These are phyloP conservation scores for Penicillium vulpinum DNA, from an alignment of 2,329 filamentous ascomycete species.

Conservation along the genomic window DNA sequence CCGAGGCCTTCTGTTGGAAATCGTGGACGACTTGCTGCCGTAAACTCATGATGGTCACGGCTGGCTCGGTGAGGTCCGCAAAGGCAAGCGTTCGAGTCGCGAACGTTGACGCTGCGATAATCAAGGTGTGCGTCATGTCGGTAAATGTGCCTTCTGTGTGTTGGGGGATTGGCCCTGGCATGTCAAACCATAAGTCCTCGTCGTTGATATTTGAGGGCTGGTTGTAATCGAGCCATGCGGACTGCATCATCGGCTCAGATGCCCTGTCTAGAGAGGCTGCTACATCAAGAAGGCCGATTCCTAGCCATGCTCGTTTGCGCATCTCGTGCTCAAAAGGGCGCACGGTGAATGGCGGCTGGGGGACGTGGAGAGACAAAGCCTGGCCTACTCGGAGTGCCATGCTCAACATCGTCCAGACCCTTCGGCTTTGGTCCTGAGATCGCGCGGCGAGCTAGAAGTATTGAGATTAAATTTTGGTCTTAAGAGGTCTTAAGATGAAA, in stretches of 20 bases:
- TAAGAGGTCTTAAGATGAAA: background rate
- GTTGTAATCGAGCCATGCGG: conserved; percentile 29
- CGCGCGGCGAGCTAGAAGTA: conserved; percentile 24
- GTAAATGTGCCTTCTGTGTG: conserved; percentile 27
- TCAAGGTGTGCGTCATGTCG: conserved; percentile 29
- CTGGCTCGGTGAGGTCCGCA: conserved; percentile 24
- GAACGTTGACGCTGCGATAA: conserved; percentile 25
- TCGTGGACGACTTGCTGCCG: conserved; percentile 29
- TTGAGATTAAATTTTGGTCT: background rate
- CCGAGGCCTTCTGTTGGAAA: conserved; percentile 25
- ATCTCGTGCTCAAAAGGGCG: conserved; percentile 33
- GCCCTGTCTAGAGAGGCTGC: conserved; percentile 32
- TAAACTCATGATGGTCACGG: conserved; percentile 22
- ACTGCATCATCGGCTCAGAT: conserved; percentile 38
- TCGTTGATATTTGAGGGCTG: conserved; percentile 32
- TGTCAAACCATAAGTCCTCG: conserved; percentile 28
- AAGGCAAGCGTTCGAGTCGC: conserved; percentile 27
- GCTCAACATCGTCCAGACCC: conserved; percentile 37
- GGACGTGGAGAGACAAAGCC: conserved; percentile 32
- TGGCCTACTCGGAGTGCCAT: conserved; percentile 36
- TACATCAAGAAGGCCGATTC: conserved; percentile 33
- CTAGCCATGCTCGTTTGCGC: conserved; percentile 33
- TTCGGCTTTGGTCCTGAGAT: conserved; percentile 33
- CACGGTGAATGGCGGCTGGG: conserved; percentile 31
- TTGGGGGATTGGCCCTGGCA: conserved; percentile 19